phyloP scores from a whole-genome alignment of 129 eudicot species.

The Flaveria brownii region DNA sequence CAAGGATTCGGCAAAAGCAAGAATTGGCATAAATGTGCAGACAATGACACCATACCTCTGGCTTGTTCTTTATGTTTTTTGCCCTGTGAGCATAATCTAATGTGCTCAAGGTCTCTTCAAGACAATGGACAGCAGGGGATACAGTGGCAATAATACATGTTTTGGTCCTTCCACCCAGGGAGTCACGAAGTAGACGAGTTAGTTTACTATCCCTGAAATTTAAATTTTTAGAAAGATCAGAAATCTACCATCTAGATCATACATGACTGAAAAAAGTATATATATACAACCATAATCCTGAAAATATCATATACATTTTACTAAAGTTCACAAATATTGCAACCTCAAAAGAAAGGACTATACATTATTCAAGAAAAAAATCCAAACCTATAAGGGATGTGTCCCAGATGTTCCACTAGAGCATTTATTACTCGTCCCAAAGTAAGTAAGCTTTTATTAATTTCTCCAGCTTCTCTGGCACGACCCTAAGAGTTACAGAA shows the following conservation, averaged over 20 bases:
- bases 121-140: slow-evolving; percentile 96
- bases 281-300: not conserved
- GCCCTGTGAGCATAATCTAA: slow-evolving; percentile 98
- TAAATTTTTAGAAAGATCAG: slow-evolving; percentile 1
- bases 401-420: slow-evolving; percentile 95
- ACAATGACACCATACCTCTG: slow-evolving; percentile 60
- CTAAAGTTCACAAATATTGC: not conserved
- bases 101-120: slow-evolving; percentile 96
- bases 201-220: slow-evolving; percentile 87
- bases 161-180: slow-evolving; percentile 96
- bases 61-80: slow-evolving; percentile 81
- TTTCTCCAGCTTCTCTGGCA: slow-evolving; percentile 99
- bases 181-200: slow-evolving; percentile 92
- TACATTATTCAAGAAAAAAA: not conserved
- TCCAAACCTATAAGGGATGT: slow-evolving; percentile 83
- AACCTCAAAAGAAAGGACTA: not conserved
- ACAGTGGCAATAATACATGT: slow-evolving; percentile 98
- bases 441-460: slow-evolving; percentile 90
- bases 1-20: not conserved
- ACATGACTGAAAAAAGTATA: not conserved
- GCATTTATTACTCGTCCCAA: slow-evolving; percentile 95
- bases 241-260: not conserved
- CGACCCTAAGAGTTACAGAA: slow-evolving; percentile 55
- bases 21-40: not conserved
- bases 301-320: not conserved